Evolutionary conservation across 2,329 filamentous ascomycete species (phyloP).

Genomic region (Gnomoniopsis sp.): DNA sequence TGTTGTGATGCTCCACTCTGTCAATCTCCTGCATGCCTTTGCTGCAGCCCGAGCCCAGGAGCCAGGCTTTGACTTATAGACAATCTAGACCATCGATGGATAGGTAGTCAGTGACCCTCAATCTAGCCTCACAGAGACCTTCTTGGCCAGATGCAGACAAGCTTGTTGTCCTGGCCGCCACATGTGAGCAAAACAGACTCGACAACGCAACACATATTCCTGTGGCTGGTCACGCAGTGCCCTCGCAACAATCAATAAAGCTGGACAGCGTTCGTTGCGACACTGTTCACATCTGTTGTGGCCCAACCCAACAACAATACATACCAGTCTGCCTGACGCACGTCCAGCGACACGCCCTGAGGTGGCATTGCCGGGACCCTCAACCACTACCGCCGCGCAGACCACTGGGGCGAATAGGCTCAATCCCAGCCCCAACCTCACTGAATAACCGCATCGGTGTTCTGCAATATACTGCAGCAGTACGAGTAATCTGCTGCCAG

Average conservation of each 20-base stretch:
- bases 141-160: neutral
- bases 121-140: neutral
- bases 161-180: neutral
- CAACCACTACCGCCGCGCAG: neutral
- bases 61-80: neutral
- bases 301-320: conserved; percentile 8
- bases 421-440: conserved; percentile 4
- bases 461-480: conserved; percentile 11
- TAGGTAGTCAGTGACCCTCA: neutral
- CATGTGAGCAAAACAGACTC: neutral
- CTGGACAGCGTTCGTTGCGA: neutral
- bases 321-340: neutral
- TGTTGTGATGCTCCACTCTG: neutral
- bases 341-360: conserved; percentile 8
- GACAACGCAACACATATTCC: neutral
- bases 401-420: conserved; percentile 13
- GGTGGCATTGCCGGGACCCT: neutral
- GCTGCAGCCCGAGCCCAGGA: neutral
- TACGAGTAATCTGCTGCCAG: conserved; percentile 11
- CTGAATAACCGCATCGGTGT: neutral
- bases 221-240: conserved; percentile 1
- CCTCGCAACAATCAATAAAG: neutral
- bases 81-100: conserved; percentile 3
- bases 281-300: conserved; percentile 9
- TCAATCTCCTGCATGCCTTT: neutral